Percentiles rank a stretch among this genome's conserved stretches.
Evolutionary conservation across 2,329 filamentous ascomycete genomes (phyloP).

Genomic region (Remersonia thermophila): DNA sequence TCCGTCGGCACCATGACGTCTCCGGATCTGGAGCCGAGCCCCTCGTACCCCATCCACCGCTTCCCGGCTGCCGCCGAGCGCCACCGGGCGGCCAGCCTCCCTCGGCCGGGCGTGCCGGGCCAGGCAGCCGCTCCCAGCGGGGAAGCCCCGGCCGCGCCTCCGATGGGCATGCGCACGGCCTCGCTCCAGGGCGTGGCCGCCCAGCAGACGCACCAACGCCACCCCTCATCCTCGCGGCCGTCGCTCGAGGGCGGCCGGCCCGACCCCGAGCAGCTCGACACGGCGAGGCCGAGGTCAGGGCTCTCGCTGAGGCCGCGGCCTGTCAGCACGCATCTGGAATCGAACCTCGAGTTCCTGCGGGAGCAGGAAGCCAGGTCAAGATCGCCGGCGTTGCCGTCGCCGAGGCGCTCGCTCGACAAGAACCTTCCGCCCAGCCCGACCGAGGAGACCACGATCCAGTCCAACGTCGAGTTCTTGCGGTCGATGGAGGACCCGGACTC

Average conservation of each 20-base stretch:
- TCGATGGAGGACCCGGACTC: slow-evolving; percentile 56
- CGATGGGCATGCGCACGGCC: slow-evolving; percentile 19
- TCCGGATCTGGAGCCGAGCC: slow-evolving; percentile 38
- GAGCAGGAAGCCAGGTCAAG: slow-evolving; percentile 53
- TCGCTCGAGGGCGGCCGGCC: slow-evolving; percentile 63
- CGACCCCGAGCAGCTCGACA: slow-evolving; percentile 46
- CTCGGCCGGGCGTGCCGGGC: slow-evolving; percentile 22
- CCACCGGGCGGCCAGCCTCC: slow-evolving; percentile 28
- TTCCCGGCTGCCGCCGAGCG: slow-evolving; percentile 31
- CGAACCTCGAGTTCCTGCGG: slow-evolving; percentile 69
- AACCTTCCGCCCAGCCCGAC: slow-evolving; percentile 31
- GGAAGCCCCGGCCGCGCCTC: slow-evolving; percentile 16
- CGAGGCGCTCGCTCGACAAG: slow-evolving; percentile 23
- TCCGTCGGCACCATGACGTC: slow-evolving; percentile 73
- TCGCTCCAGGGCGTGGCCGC: slow-evolving; percentile 24
- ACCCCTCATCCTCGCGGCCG: slow-evolving; percentile 44
- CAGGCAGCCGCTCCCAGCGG: slow-evolving; percentile 16
- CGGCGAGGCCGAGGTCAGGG: slow-evolving; percentile 34
- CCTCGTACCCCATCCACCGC: slow-evolving; percentile 28
- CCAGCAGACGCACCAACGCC: slow-evolving; percentile 22
- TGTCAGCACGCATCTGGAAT: slow-evolving; percentile 70
- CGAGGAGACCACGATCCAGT: slow-evolving; percentile 57
- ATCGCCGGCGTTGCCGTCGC: slow-evolving; percentile 25
- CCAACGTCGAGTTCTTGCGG: slow-evolving; percentile 72
- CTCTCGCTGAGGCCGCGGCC: slow-evolving; percentile 48